Evolutionary conservation across 257 asterid genomes (phyloP).

Genomic region (Linderniella brevidens): DNA sequence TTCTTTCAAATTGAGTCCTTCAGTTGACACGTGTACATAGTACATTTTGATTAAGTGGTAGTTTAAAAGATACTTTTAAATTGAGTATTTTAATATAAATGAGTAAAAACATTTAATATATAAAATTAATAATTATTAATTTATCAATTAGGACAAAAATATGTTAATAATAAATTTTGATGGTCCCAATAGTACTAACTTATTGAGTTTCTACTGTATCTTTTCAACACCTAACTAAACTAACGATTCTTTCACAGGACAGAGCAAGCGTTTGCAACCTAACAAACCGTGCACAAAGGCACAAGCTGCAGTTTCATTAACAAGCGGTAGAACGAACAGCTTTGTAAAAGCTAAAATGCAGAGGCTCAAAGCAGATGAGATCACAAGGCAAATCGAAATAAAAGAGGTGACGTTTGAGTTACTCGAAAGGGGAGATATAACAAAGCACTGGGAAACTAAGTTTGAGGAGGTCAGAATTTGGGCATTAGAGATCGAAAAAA

Average conservation of each 20-base stretch:
- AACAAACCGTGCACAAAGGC: slow-evolving; percentile 80
- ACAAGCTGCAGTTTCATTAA: slow-evolving; percentile 74
- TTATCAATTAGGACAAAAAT: too few species aligned
- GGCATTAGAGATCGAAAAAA: slow-evolving; percentile 33
- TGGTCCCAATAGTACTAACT: too few species aligned
- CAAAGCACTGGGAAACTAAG: slow-evolving; percentile 41
- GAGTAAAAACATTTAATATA: too few species aligned
- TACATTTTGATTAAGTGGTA: too few species aligned
- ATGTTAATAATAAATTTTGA: too few species aligned
- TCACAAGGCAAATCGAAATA: slow-evolving; percentile 28
- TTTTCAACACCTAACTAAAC: too few species aligned
- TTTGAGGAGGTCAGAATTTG: slow-evolving; percentile 49
- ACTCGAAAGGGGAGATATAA: slow-evolving; percentile 59
- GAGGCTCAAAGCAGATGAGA: slow-evolving; percentile 43
- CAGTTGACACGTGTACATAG: too few species aligned
- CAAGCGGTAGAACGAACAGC: slow-evolving; percentile 54
- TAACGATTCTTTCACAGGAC: slow-evolving; percentile 39
- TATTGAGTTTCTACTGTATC: too few species aligned
- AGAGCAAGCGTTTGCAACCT: slow-evolving; percentile 74
- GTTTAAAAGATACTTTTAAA: too few species aligned
- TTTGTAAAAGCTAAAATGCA: slow-evolving; percentile 33
- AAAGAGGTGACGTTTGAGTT: slow-evolving; percentile 48
- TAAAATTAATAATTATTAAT: too few species aligned
- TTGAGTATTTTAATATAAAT: too few species aligned
- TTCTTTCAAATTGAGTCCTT: too few species aligned